Conservation (phyloP, 441 rosid species). For the Populus hybrid region DNA sequence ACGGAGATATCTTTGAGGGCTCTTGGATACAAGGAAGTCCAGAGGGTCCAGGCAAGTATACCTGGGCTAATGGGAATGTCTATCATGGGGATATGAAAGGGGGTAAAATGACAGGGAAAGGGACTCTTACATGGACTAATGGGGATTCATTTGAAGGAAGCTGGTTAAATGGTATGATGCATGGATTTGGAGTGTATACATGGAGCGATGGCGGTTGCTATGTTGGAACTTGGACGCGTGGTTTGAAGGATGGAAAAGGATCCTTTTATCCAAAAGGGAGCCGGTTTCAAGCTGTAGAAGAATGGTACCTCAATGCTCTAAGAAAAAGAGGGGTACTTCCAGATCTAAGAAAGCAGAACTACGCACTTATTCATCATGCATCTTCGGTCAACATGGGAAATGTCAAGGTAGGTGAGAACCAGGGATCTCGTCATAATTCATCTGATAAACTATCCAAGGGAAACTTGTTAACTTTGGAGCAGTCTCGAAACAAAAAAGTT, state of each 20-base stretch:
- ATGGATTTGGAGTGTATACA: slow-evolving; percentile 88
- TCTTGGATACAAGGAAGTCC: slow-evolving; percentile 91
- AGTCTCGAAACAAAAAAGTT: slow-evolving; percentile 63
- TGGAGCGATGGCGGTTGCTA: slow-evolving; percentile 89
- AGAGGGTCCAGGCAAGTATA: slow-evolving; percentile 97
- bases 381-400: slow-evolving; percentile 67
- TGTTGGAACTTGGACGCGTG: slow-evolving; percentile 96
- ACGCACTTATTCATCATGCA: slow-evolving; percentile 55
- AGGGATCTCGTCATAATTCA: slow-evolving; percentile 32
- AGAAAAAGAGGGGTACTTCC: slow-evolving; percentile 89
- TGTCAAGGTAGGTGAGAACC: slow-evolving; percentile 48
- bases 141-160: slow-evolving; percentile 90
- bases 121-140: slow-evolving; percentile 78
- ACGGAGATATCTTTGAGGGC: slow-evolving; percentile 81
- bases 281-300: slow-evolving; percentile 67
- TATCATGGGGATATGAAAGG: slow-evolving; percentile 89
- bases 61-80: slow-evolving; percentile 81
- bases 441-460: slow-evolving; percentile 59
- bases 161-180: slow-evolving; percentile 94
- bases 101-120: slow-evolving; percentile 94
- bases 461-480: slow-evolving; percentile 74
- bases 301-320: slow-evolving; percentile 71
- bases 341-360: slow-evolving; percentile 69
- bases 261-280: slow-evolving; percentile 89
- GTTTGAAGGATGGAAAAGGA: slow-evolving; percentile 98